Evolutionary conservation across 2,329 filamentous ascomycete species (phyloP).

Genomic region (Paecilomyces niveus): DNA sequence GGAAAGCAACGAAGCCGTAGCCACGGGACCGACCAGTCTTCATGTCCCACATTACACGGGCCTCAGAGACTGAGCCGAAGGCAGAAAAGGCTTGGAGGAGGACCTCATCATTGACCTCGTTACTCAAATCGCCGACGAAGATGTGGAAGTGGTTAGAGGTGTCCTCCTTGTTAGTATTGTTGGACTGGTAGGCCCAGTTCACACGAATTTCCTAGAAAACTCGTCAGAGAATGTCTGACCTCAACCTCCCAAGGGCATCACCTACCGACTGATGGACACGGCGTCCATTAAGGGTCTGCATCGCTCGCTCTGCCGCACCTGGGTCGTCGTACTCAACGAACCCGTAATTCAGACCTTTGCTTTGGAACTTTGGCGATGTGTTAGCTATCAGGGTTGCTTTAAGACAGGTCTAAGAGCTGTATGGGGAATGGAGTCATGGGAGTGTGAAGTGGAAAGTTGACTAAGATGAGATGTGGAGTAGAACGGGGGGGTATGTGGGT

Average conservation of each 20-base stretch:
- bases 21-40: constrained; percentile 96
- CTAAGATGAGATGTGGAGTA: constrained; percentile 2
- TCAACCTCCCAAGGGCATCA: constrained; percentile 7
- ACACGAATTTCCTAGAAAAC: constrained; percentile 83
- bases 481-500: background rate
- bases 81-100: constrained; percentile 89
- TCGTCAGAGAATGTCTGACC: constrained; percentile 9
- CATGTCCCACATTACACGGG: constrained; percentile 99
- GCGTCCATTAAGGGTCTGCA: constrained; percentile 93
- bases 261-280: constrained; percentile 90
- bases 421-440: constrained; percentile 5
- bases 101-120: constrained; percentile 97
- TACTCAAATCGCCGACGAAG: constrained; percentile 94
- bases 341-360: constrained; percentile 97
- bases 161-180: constrained; percentile 88
- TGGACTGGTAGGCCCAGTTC: constrained; percentile 99
- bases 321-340: constrained; percentile 99
- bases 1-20: constrained; percentile 96
- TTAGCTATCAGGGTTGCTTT: background rate
- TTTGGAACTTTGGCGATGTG: constrained; percentile 46
- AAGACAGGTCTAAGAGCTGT: constrained; percentile 3
- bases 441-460: constrained; percentile 2
- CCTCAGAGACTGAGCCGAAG: constrained; percentile 93
- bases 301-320: constrained; percentile 89
- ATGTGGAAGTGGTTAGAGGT: constrained; percentile 98